Base-by-base conservation (phyloP, 805 yeast species). In the Wickerhamiella occidentalis region DNA sequence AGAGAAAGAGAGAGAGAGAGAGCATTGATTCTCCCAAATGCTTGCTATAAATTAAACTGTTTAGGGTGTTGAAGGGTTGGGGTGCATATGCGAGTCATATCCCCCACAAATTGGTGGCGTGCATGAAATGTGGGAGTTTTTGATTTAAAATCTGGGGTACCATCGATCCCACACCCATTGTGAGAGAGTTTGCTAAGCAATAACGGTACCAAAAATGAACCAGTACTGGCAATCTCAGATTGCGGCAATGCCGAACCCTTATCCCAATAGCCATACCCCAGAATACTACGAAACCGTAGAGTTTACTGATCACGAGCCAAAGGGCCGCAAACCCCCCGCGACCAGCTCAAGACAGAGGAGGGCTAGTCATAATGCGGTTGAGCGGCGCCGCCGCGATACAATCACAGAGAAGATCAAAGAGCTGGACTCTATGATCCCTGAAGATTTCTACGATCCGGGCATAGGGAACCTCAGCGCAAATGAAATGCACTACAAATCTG, bases 281-380 rank as follows among this genome's bases (percentile, higher is more conserved):
- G 44, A 25, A 8, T 22, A 22, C 19, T 8, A 12, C 6, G 46
- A 42, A 12, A 7, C 37, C 4, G 25, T 42, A 13, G 46, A 42
- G 17, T 42, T 30, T 28, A 37, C 28, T 13, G 19, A 33, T 33
- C 19, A 33, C 9, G 21, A 33, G 38, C 38, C 18, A 15, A 11
- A 5, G 6, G 15, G 21, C 19, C 38, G 19, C 8, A 33, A 15
- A 17, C 18, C 38, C 5, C 38, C 18, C 11, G 9, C 38, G 4
- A 33, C 38, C 11, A 33, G 21, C 19, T 33, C 38, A 15, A 13
- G 38, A 7, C 38, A 33, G 19, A n/a, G 38, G 15, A 33, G 95
- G 52, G 95, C 87, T 61, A 80, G 86, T 54, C 97, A 88, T 64
- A 88, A 88, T 61, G 95, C 95, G 1, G 96, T 88, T 3, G 97